phyloP scores from a whole-genome alignment of 2,329 filamentous ascomycete species.

The Nigrospora sphaerica region DNA sequence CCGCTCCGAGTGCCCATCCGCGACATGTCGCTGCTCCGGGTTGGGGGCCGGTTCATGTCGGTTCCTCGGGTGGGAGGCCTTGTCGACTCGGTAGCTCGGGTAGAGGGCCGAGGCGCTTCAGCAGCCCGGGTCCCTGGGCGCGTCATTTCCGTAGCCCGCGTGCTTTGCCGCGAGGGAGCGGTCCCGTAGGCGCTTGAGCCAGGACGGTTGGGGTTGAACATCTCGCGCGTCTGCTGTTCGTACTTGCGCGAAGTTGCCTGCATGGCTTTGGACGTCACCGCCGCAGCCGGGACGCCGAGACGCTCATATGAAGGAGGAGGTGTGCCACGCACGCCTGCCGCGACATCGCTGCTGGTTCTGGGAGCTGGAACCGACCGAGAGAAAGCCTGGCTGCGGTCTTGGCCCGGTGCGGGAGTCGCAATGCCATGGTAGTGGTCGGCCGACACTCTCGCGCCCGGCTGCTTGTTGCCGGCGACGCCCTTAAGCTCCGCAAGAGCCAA shows the following conservation, averaged over 20 bases:
- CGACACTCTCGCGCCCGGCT: conserved; percentile 76
- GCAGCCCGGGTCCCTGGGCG: background rate
- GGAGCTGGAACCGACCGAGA: conserved; percentile 34
- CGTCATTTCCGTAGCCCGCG: conserved; percentile 52
- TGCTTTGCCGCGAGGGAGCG: conserved; percentile 45
- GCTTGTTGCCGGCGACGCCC: conserved; percentile 68
- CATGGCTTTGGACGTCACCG: conserved; percentile 91
- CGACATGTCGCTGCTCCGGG: conserved; percentile 37
- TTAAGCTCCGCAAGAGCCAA: conserved; percentile 89
- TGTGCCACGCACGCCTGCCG: conserved; percentile 60
- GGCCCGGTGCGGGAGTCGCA: conserved; percentile 64
- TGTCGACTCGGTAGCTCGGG: conserved; percentile 53
- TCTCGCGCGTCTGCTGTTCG: conserved; percentile 70
- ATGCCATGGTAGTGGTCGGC: conserved; percentile 95
- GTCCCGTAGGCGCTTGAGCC: conserved; percentile 25
- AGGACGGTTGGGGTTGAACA: conserved; percentile 51
- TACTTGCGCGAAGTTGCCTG: conserved; percentile 90
- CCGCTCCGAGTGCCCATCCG: background rate
- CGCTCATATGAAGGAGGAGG: conserved; percentile 86
- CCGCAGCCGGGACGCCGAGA: conserved; percentile 82
- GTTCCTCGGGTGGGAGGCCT: too few species aligned
- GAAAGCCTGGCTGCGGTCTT: conserved; percentile 25
- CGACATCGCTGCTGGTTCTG: conserved; percentile 32
- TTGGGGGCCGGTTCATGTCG: conserved; percentile 47
- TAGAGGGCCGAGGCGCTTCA: conserved; percentile 16